Percentiles rank a stretch among this genome's conserved stretches.
phyloP scores from a whole-genome alignment of 2,329 filamentous ascomycete species.

The Pseudogymnoascus sp. region DNA sequence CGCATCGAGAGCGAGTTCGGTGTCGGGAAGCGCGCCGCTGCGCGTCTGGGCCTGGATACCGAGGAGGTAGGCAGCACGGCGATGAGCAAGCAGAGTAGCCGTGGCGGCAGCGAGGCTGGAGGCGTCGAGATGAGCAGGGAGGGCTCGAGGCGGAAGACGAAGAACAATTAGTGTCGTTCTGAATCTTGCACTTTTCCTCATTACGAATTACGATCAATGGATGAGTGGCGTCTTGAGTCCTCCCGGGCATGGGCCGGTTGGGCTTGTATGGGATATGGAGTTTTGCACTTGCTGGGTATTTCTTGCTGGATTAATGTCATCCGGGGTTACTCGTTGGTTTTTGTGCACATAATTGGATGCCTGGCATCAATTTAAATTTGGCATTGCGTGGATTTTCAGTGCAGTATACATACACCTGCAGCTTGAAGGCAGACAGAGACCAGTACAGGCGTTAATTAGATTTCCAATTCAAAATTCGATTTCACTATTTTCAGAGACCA shows the following conservation, averaged over 20 bases:
- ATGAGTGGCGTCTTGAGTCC: constrained; percentile 8
- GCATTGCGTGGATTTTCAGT: constrained; percentile 3
- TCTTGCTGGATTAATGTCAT: neutral
- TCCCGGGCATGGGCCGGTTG: neutral
- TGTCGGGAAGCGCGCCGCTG: neutral
- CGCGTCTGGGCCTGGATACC: constrained; percentile 13
- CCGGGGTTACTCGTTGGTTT: neutral
- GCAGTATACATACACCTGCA: constrained; percentile 6
- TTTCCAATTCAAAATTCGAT: neutral
- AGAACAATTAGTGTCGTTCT: constrained; percentile 7
- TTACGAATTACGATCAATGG: constrained; percentile 8
- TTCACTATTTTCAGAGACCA: neutral
- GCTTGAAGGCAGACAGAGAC: neutral
- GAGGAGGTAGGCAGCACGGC: constrained; percentile 10
- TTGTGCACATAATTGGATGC: constrained; percentile 1
- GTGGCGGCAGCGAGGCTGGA: constrained; percentile 14
- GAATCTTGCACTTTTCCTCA: constrained; percentile 3
- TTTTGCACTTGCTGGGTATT: neutral
- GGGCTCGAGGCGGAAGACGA: constrained; percentile 7
- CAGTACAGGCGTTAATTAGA: neutral
- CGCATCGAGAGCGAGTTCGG: constrained; percentile 2
- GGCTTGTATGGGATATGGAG: neutral
- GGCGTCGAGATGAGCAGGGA: constrained; percentile 10
- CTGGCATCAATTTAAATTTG: neutral
- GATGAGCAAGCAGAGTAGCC: constrained; percentile 16